Evolutionary conservation across 2,329 filamentous ascomycete genomes (phyloP).

Genomic region (Didymella pinodella): DNA sequence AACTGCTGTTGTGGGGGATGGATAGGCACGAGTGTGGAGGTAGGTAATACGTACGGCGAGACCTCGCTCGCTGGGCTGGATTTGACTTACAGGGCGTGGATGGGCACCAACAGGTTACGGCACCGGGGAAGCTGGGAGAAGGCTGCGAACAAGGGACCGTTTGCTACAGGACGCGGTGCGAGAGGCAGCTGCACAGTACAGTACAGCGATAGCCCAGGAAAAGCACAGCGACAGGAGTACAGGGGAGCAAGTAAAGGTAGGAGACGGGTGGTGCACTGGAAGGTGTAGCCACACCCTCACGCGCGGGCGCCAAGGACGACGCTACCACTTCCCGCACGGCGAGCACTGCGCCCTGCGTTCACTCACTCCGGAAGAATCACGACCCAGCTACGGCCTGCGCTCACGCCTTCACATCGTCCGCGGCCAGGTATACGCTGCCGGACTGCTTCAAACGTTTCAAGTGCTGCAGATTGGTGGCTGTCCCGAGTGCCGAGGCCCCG

Average conservation of each 20-base stretch:
- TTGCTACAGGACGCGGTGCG: constrained; percentile 28
- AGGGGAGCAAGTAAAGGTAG: constrained; percentile 32
- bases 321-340: constrained; percentile 16
- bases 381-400: constrained; percentile 21
- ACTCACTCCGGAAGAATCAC: constrained; percentile 13
- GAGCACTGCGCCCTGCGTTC: constrained; percentile 15
- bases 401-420: constrained; percentile 4
- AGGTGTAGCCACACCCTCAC: constrained; percentile 15
- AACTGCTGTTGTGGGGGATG: constrained; percentile 23
- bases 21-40: constrained; percentile 28
- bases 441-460: constrained; percentile 30
- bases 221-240: constrained; percentile 38
- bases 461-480: constrained; percentile 27
- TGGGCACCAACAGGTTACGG: constrained; percentile 49
- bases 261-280: constrained; percentile 28
- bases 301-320: constrained; percentile 7
- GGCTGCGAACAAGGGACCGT: constrained; percentile 23
- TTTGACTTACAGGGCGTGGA: constrained; percentile 48
- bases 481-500: constrained; percentile 29
- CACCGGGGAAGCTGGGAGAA: constrained; percentile 27
- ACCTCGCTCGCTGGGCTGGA: constrained; percentile 36
- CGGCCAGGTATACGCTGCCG: constrained; percentile 18
- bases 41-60: constrained; percentile 32
- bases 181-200: constrained; percentile 43
- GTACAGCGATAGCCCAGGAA: constrained; percentile 36